Conservation (phyloP, 116 monocot genomes). For the Posidonia oceanica region DNA sequence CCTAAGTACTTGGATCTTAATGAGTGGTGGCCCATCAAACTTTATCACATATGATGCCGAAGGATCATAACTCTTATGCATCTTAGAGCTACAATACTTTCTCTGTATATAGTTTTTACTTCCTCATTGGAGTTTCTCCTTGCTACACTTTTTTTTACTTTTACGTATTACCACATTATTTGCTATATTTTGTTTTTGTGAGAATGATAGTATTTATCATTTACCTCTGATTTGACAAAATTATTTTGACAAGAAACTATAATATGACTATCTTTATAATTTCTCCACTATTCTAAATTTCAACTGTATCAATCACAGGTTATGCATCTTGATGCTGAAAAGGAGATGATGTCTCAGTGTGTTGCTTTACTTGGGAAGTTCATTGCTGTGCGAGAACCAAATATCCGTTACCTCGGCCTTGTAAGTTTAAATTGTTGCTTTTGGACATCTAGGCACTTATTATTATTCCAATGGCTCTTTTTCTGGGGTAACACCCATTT, state of each 20-base stretch:
- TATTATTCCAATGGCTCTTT: not conserved
- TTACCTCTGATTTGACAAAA: not conserved
- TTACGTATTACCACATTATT: no score
- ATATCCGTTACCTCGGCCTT: constrained; percentile 97
- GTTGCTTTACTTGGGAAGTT: constrained; percentile 98
- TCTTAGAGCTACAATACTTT: no score
- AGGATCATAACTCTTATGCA: no score
- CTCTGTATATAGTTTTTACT: no score
- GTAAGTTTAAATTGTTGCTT: constrained; percentile 37
- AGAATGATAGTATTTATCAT: not conserved
- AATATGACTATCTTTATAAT: not conserved
- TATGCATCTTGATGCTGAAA: constrained; percentile 99
- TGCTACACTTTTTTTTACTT: no score
- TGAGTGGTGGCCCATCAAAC: no score
- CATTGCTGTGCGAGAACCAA: constrained; percentile 96
- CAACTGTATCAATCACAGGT: constrained; percentile 32
- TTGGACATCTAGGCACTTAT: not conserved
- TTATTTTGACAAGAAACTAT: not conserved
- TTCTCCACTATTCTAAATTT: not conserved
- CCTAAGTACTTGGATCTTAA: no score
- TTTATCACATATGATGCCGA: no score
- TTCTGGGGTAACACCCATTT: no score
- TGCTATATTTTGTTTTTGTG: no score
- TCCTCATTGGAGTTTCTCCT: no score
- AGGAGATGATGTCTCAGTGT: constrained; percentile 99